Evolutionary conservation across 1,284 basidiomycete species (phyloP).

Genomic region (Cutaneotrichosporon cutaneum): DNA sequence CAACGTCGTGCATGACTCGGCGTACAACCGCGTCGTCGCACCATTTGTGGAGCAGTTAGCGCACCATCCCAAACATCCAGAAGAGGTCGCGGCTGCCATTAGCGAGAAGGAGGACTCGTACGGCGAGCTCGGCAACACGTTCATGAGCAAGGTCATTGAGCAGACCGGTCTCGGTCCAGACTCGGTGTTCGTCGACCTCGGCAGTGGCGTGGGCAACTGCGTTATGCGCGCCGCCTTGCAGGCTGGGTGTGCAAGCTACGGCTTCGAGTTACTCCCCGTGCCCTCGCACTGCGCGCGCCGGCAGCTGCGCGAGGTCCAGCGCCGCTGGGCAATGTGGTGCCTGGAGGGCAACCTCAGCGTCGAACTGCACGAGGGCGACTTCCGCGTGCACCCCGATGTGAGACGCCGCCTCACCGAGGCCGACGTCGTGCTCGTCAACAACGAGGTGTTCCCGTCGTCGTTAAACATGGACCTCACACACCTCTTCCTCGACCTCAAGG

Average conservation of each 20-base stretch:
- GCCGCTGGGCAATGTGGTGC: constrained; percentile 58
- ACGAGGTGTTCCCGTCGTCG: constrained; percentile 57
- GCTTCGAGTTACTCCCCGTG: constrained; percentile 58
- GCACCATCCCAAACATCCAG: constrained; percentile 48
- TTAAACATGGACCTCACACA: constrained; percentile 58
- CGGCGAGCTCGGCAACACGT: constrained; percentile 50
- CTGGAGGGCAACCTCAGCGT: constrained; percentile 52
- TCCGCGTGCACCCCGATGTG: constrained; percentile 49
- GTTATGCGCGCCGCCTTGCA: constrained; percentile 59
- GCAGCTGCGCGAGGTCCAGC: constrained; percentile 56
- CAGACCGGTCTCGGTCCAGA: constrained; percentile 44
- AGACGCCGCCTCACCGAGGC: constrained; percentile 52
- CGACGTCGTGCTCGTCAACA: constrained; percentile 61
- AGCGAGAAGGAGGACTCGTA: constrained; percentile 50
- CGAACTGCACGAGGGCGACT: constrained; percentile 57
- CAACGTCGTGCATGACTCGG: constrained; percentile 56
- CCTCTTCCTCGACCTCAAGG: constrained; percentile 59
- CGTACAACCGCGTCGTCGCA: constrained; percentile 59
- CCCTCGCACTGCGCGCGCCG: constrained; percentile 55
- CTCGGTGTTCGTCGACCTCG: constrained; percentile 57
- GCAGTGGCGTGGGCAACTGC: constrained; percentile 60
- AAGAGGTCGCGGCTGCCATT: constrained; percentile 45
- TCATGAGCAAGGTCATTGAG: constrained; percentile 49
- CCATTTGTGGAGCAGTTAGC: constrained; percentile 55
- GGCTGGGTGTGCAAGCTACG: constrained; percentile 55